These are phyloP conservation scores for Boechera stricta DNA, from an alignment of 345 rosid species.

Conservation along the genomic window DNA sequence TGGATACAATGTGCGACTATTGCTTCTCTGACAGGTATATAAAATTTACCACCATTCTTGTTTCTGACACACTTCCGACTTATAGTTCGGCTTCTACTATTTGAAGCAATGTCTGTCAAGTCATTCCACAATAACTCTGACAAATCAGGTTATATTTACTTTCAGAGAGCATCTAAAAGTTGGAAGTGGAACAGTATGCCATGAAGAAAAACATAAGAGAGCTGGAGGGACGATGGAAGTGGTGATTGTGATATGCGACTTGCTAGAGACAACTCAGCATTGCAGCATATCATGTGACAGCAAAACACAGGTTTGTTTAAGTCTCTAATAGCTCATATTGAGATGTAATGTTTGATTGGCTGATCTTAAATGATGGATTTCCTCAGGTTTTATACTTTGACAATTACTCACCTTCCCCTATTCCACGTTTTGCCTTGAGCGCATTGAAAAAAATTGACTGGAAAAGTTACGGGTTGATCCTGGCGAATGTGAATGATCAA, in stretches of 20 bases:
- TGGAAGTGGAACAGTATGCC: conserved; percentile 67
- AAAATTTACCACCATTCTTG: conserved; percentile 13
- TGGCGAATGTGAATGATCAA: conserved; percentile 54
- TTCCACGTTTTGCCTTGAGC: conserved; percentile 54
- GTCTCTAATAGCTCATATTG: conserved; percentile 5
- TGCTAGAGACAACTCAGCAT: conserved; percentile 50
- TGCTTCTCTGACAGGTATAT: conserved; percentile 62
- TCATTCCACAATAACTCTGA: conserved; percentile 13
- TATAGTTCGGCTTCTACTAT: conserved; percentile 25
- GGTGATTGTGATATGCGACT: conserved; percentile 67
- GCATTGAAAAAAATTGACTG: conserved; percentile 75
- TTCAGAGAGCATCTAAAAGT: conserved; percentile 72
- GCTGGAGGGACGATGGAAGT: conserved; percentile 67
- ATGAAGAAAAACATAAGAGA: conserved; percentile 53
- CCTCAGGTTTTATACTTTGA: conserved; percentile 76
- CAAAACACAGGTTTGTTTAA: conserved; percentile 67
- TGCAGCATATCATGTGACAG: conserved; percentile 52
- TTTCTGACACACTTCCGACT: not conserved
- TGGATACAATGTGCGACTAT: conserved; percentile 50
- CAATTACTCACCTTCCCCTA: conserved; percentile 65
- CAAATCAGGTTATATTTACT: conserved; percentile 23
- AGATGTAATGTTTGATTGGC: conserved; percentile 13
- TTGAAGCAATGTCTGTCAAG: conserved; percentile 12
- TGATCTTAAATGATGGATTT: conserved; percentile 24
- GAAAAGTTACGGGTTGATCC: conserved; percentile 81